A percentile compares a stretch with the other conserved stretches of the same genome.
Evolutionary conservation across 768 basidiomycete genomes (phyloP).

Genomic region (Macrocybe gigantea): DNA sequence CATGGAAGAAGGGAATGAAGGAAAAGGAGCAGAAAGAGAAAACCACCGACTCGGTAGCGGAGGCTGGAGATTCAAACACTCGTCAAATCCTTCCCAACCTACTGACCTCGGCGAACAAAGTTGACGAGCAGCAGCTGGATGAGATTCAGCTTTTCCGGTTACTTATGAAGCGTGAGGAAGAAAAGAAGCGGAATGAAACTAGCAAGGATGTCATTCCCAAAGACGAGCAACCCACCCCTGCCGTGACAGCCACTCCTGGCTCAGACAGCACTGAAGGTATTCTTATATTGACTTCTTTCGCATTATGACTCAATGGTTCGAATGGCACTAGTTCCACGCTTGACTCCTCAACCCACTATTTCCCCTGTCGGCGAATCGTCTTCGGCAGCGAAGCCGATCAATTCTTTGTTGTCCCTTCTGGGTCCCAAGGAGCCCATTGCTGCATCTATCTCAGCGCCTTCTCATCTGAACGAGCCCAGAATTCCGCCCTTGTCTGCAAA

Average conservation of each 20-base stretch:
- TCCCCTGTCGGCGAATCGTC: too few relatives aligned
- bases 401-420: too few relatives aligned
- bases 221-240: not conserved
- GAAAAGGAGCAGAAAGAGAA: slow-evolving; percentile 63
- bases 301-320: too few relatives aligned
- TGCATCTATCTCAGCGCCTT: too few relatives aligned
- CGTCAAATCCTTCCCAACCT: slow-evolving; percentile 6
- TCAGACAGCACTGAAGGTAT: too few relatives aligned
- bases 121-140: slow-evolving; percentile 42
- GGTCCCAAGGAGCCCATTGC: too few relatives aligned
- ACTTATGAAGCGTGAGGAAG: slow-evolving; percentile 76
- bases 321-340: not conserved
- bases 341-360: too few relatives aligned
- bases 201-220: slow-evolving; percentile 6
- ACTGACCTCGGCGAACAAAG: slow-evolving; percentile 7
- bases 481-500: slow-evolving; percentile 2
- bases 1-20: slow-evolving; percentile 82
- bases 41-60: slow-evolving; percentile 11
- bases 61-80: not conserved
- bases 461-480: slow-evolving; percentile 5
- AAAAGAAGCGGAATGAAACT: slow-evolving; percentile 31
- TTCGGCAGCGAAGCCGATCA: too few relatives aligned
- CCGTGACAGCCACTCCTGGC: too few relatives aligned
- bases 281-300: too few relatives aligned
- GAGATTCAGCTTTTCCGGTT: slow-evolving; percentile 82